These are phyloP conservation scores for Phymatotrichopsis omnivora DNA, from an alignment of 2,329 filamentous ascomycete genomes.

Conservation along the genomic window DNA sequence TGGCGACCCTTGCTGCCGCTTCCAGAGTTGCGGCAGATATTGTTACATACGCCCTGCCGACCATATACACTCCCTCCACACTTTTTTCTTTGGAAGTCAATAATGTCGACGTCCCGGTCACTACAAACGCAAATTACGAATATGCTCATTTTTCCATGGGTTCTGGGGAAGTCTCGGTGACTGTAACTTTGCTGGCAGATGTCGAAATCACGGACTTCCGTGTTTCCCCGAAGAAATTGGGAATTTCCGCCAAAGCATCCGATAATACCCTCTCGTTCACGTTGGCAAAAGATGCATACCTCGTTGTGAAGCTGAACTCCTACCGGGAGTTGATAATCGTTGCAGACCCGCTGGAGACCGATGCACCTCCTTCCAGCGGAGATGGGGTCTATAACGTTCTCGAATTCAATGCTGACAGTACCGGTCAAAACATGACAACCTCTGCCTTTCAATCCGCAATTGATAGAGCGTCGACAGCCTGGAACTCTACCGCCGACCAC, in stretches of 20 bases:
- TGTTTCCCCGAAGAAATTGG: conserved; percentile 9
- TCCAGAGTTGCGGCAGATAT: neutral
- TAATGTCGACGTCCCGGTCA: neutral
- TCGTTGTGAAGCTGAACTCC: conserved; percentile 14
- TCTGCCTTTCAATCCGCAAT: conserved; percentile 8
- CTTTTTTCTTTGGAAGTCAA: neutral
- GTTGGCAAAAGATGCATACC: conserved; percentile 11
- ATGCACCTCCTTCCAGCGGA: neutral
- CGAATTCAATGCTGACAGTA: conserved; percentile 3
- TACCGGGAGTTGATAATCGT: conserved; percentile 11
- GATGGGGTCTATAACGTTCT: conserved; percentile 9
- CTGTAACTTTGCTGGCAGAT: conserved; percentile 1
- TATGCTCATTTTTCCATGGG: conserved; percentile 10
- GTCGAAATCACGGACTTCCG: neutral
- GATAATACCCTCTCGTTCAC: conserved; percentile 4
- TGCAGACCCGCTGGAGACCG: conserved; percentile 8
- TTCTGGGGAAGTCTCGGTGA: neutral
- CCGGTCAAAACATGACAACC: conserved; percentile 1
- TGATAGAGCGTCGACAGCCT: conserved; percentile 1
- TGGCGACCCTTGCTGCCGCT: too few species aligned
- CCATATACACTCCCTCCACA: conserved; percentile 1
- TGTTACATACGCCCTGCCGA: neutral
- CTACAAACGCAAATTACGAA: conserved; percentile 9
- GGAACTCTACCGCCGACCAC: neutral
- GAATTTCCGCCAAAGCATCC: neutral